phyloP scores from a whole-genome alignment of 306 rosid genomes.

The Rubus parviflorus region DNA sequence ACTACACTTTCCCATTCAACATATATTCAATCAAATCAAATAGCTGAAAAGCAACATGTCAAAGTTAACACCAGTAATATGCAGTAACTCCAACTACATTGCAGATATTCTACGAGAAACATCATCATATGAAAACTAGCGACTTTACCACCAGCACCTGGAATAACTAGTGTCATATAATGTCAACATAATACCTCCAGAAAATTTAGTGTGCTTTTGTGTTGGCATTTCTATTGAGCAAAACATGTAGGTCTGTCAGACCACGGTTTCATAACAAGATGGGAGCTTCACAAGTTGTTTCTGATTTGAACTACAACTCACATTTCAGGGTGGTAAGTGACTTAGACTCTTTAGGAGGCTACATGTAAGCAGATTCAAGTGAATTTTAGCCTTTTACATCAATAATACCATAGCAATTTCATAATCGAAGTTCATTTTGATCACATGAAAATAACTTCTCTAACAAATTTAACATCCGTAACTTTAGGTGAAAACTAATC shows the following conservation, averaged over 20 bases:
- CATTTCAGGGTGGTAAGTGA: not conserved
- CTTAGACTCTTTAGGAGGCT: not conserved
- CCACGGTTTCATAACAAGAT: not conserved
- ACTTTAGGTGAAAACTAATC: not conserved
- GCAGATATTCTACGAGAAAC: not conserved
- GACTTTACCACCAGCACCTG: too few species aligned
- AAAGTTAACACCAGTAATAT: not conserved
- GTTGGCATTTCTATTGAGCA: not conserved
- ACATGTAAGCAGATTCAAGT: not conserved
- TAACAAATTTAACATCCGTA: not conserved
- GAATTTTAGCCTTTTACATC: not conserved
- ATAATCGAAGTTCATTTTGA: not conserved
- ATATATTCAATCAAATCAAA: not conserved
- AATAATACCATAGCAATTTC: not conserved
- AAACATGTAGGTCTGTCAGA: not conserved
- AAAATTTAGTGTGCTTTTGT: too few species aligned
- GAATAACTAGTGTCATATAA: not conserved
- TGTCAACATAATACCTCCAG: not conserved
- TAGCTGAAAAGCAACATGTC: not conserved
- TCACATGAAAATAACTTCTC: not conserved
- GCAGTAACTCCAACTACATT: not conserved
- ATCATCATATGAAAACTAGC: too few species aligned
- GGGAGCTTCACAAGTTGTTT: not conserved
- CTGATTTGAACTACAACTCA: not conserved
- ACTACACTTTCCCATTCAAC: not conserved